Evolutionary conservation across 2,329 filamentous ascomycete genomes (phyloP).

Genomic region (Colletotrichum aenigma): DNA sequence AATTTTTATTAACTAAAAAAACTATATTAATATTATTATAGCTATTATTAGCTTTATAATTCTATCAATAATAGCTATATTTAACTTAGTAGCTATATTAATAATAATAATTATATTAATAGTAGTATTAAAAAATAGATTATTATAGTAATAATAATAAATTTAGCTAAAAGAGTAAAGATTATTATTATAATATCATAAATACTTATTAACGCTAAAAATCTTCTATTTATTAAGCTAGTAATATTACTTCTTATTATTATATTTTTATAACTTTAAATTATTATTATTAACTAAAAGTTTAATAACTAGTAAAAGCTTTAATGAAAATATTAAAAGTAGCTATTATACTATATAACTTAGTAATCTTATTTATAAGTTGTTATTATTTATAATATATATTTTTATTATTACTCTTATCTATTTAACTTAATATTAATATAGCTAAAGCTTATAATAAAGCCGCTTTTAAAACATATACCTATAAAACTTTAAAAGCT

Average conservation of each 20-base stretch:
- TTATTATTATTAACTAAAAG: no score
- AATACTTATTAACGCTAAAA: neutral
- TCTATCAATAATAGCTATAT: neutral
- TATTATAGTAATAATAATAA: neutral
- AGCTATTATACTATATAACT: neutral
- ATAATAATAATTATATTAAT: neutral
- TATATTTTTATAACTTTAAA: no score
- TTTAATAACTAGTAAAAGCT: neutral
- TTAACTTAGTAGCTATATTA: neutral
- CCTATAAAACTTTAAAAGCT: neutral
- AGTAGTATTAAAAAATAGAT: neutral
- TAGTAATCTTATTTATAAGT: neutral
- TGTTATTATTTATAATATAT: neutral
- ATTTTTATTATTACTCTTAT: accelerated
- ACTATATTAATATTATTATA: neutral
- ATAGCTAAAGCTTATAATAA: neutral
- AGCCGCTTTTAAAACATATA: accelerated
- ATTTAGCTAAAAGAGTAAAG: neutral
- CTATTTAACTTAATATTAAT: neutral
- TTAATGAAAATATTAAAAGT: neutral
- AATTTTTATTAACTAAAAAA: neutral
- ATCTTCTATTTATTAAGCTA: no score
- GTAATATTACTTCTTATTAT: no score
- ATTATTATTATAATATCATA: neutral
- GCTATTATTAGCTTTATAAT: neutral